phyloP scores from a whole-genome alignment of 2,329 filamentous ascomycete genomes.

The Penicillium sp. region DNA sequence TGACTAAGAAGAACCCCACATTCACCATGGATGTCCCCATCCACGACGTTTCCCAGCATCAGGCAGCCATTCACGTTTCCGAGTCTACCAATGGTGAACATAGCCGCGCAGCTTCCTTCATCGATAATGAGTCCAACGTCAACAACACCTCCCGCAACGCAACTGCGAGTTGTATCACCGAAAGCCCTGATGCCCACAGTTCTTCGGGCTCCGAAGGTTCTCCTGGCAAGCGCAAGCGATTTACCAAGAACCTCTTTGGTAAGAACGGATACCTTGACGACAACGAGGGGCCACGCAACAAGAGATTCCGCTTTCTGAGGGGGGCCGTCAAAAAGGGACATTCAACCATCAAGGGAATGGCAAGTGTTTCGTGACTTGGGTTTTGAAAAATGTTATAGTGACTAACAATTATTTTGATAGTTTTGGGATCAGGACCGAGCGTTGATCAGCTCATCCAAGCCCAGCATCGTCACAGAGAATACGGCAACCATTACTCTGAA shows the following conservation, averaged over 20 bases:
- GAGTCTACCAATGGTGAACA: neutral
- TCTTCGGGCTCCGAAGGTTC: neutral
- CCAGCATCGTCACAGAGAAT: constrained; percentile 11
- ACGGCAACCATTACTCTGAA: constrained; percentile 41
- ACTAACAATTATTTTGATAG: neutral
- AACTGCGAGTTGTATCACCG: neutral
- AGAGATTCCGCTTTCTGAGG: neutral
- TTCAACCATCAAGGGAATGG: neutral
- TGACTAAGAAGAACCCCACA: neutral
- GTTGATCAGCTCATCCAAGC: neutral
- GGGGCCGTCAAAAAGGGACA: neutral
- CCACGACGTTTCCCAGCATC: neutral
- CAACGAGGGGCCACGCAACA: neutral
- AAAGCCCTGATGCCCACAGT: neutral
- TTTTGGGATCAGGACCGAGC: neutral
- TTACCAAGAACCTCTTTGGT: constrained; percentile 45
- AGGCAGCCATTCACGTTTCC: neutral
- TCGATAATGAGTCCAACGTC: neutral
- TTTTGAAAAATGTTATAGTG: neutral
- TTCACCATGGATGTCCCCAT: neutral
- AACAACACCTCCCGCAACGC: neutral
- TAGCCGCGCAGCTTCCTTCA: neutral
- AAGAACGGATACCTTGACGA: constrained; percentile 38
- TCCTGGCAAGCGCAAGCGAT: neutral
- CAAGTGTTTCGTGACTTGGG: neutral